These are phyloP conservation scores for Pleomassaria siparia DNA, from an alignment of 2,329 filamentous ascomycete species.

Conservation along the genomic window DNA sequence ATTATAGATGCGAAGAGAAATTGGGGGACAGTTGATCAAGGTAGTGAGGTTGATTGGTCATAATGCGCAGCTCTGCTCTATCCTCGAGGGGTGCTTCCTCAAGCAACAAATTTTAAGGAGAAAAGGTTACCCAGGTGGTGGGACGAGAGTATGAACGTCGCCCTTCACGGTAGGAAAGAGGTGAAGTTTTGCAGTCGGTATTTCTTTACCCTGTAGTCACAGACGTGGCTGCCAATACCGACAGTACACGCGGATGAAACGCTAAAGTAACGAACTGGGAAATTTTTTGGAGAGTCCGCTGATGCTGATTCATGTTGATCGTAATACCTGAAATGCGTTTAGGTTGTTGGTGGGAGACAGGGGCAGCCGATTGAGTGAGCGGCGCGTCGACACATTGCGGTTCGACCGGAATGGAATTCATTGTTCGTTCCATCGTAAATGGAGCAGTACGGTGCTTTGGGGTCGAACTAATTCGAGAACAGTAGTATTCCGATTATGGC, in stretches of 20 bases:
- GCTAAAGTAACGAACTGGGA: constrained; percentile 51
- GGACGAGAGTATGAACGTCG: constrained; percentile 53
- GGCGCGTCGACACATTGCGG: constrained; percentile 54
- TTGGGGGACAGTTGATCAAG: too few species aligned
- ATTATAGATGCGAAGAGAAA: too few species aligned
- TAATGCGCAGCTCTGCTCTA: too few species aligned
- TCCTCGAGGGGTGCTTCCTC: too few species aligned
- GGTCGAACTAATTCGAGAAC: too few species aligned
- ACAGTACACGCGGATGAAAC: constrained; percentile 54
- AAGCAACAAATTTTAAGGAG: too few species aligned
- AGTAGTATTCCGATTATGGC: too few species aligned
- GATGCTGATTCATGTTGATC: constrained; percentile 49
- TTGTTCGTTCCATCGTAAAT: neutral
- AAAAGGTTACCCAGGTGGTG: constrained; percentile 59
- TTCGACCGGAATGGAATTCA: constrained; percentile 37
- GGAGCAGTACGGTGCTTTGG: too few species aligned
- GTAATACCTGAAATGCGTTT: constrained; percentile 45
- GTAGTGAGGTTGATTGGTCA: too few species aligned
- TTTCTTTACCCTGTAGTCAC: constrained; percentile 51
- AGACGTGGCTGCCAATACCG: constrained; percentile 56
- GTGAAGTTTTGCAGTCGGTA: constrained; percentile 54
- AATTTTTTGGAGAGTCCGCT: constrained; percentile 56
- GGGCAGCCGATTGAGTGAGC: constrained; percentile 54
- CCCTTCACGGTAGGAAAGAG: constrained; percentile 54
- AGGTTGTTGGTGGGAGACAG: constrained; percentile 44